Evolutionary conservation across 1,284 basidiomycete species (phyloP).

Genomic region (Leccinum cinnamomeum): DNA sequence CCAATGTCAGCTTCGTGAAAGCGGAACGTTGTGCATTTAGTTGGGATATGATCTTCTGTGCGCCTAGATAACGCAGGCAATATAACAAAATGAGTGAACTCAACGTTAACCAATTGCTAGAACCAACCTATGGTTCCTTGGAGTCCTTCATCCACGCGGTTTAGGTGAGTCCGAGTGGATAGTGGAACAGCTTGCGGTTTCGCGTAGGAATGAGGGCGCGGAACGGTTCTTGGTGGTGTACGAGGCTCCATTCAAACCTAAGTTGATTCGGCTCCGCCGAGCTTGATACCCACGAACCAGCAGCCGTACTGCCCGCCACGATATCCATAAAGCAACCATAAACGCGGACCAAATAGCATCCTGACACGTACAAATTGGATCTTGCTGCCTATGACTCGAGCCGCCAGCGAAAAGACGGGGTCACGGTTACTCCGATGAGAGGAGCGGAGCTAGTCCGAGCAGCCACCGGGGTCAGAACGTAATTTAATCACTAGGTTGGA

Average conservation of each 20-base stretch:
- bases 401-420: not conserved
- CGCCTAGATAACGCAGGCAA: constrained; percentile 29
- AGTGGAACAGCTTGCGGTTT: constrained; percentile 13
- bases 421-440: not conserved
- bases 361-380: constrained; percentile 10
- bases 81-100: constrained; percentile 2
- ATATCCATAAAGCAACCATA: constrained; percentile 6
- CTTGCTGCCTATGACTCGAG: not conserved
- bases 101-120: not conserved
- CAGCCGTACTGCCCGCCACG: not conserved
- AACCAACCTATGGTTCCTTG: constrained; percentile 23
- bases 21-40: constrained; percentile 41
- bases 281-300: not conserved
- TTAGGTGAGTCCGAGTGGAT: constrained; percentile 23
- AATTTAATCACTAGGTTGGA: not conserved
- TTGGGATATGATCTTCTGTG: constrained; percentile 47
- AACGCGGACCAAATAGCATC: not conserved
- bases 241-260: constrained; percentile 17
- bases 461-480: not conserved
- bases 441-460: not conserved
- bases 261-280: not conserved
- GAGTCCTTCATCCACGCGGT: constrained; percentile 22
- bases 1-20: constrained; percentile 53
- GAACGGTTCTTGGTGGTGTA: not conserved
- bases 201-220: not conserved